Conservation (phyloP, 768 basidiomycete species). For the Multifurca ochricompacta region DNA sequence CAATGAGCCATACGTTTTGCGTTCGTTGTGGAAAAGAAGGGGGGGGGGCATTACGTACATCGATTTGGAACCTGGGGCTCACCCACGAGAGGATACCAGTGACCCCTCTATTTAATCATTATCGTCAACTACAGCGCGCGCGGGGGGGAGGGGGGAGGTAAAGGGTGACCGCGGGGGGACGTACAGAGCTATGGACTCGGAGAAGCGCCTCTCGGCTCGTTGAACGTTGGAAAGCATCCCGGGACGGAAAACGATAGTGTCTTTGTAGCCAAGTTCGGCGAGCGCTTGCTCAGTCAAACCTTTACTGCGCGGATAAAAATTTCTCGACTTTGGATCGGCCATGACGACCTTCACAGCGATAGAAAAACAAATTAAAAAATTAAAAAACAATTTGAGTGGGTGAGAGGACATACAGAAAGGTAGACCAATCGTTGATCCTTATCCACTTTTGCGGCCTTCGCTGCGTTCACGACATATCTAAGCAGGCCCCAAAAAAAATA, state of each 20-base stretch:
- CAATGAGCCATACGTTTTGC: background rate
- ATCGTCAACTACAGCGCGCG: background rate
- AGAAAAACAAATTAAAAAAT: background rate
- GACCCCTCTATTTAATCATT: background rate
- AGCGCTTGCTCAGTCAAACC: conserved; percentile 66
- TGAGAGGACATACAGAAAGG: conserved; percentile 43
- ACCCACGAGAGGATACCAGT: background rate
- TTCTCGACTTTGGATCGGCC: conserved; percentile 41
- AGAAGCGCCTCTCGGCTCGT: background rate
- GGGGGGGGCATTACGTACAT: background rate
- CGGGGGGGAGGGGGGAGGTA: background rate
- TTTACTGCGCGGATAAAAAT: conserved; percentile 58
- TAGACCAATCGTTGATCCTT: conserved; percentile 62
- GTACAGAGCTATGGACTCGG: background rate
- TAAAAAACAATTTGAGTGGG: conserved; percentile 15
- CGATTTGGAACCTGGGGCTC: background rate
- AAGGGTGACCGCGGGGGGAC: background rate
- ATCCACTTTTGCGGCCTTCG: conserved; percentile 41
- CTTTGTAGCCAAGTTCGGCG: conserved; percentile 58
- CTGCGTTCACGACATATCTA: conserved; percentile 72
- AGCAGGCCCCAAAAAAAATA: background rate
- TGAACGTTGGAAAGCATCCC: conserved; percentile 31
- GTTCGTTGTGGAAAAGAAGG: background rate
- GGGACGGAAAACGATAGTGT: conserved; percentile 67
- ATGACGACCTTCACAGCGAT: conserved; percentile 33